phyloP scores from a whole-genome alignment of 768 basidiomycete species.

The Phaeotremella skinneri region DNA sequence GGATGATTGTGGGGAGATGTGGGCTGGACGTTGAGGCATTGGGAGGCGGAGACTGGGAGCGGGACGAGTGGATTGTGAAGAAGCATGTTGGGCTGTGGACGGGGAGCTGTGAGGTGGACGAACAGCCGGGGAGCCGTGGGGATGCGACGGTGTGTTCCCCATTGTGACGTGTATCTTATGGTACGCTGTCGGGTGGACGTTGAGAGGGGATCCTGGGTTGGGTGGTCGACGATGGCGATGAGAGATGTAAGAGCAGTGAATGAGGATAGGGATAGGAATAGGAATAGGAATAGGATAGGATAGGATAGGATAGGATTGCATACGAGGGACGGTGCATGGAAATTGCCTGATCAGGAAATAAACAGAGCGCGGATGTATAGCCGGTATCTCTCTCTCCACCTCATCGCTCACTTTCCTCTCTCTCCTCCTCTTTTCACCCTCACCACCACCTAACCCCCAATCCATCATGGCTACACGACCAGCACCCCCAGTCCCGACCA shows the following conservation, averaged over 20 bases:
- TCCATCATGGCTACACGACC: conserved; percentile 47
- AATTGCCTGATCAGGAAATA: not conserved
- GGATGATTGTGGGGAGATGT: conserved; percentile 41
- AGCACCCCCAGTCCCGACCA: conserved; percentile 40
- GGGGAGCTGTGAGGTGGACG: not conserved
- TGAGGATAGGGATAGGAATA: no score
- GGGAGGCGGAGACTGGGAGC: conserved; percentile 40
- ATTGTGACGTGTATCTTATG: no score
- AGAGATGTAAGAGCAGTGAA: no score
- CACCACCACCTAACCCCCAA: not conserved
- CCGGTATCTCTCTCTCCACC: no score
- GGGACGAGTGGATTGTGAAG: not conserved
- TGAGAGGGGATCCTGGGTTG: no score
- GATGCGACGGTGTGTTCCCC: conserved; percentile 36
- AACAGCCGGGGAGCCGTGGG: conserved; percentile 10
- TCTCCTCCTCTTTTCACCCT: not conserved
- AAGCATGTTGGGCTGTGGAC: not conserved
- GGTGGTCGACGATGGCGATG: no score
- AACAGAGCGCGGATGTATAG: not conserved
- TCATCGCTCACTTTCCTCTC: not conserved
- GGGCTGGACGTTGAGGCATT: conserved; percentile 37
- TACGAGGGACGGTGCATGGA: not conserved
- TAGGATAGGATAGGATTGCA: not conserved
- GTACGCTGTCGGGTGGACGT: no score
- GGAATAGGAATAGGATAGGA: no score